A percentile compares a stretch with the other conserved stretches of the same genome.
Evolutionary conservation across 2,329 filamentous ascomycete genomes (phyloP).

Genomic region (Aspergillus sp.): DNA sequence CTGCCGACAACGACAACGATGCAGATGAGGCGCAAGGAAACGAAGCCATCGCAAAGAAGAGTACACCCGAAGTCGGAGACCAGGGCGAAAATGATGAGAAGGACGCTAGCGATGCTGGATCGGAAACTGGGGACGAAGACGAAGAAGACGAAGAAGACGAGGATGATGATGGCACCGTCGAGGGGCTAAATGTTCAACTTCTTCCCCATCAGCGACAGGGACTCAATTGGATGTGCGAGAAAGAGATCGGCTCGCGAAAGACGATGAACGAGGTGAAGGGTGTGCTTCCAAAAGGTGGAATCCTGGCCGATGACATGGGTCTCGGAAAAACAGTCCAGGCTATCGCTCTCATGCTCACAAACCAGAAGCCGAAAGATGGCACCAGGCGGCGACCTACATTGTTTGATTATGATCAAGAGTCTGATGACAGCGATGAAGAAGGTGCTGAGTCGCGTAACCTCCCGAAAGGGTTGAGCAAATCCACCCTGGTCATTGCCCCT

Average conservation of each 20-base stretch:
- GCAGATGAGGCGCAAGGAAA: constrained; percentile 42
- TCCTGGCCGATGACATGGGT: constrained; percentile 94
- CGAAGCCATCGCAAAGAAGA: constrained; percentile 44
- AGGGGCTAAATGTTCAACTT: constrained; percentile 82
- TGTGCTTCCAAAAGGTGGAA: constrained; percentile 82
- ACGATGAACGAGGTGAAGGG: constrained; percentile 73
- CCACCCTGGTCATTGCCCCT: constrained; percentile 88
- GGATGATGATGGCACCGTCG: constrained; percentile 64
- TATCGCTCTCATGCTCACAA: constrained; percentile 81
- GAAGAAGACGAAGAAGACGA: constrained; percentile 53
- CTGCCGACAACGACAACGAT: constrained; percentile 30
- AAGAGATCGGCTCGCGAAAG: constrained; percentile 83
- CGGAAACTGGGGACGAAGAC: constrained; percentile 28
- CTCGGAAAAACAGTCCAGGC: constrained; percentile 95
- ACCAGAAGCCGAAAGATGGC: constrained; percentile 65
- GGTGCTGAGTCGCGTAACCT: constrained; percentile 60
- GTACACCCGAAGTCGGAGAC: constrained; percentile 20
- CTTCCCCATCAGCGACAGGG: constrained; percentile 93
- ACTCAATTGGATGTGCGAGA: constrained; percentile 90
- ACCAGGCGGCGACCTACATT: constrained; percentile 21
- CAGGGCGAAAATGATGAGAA: constrained; percentile 41
- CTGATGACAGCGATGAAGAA: constrained; percentile 37
- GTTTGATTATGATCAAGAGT: constrained; percentile 53
- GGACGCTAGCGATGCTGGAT: constrained; percentile 12
- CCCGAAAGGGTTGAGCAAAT: constrained; percentile 68